Base-by-base conservation (phyloP, 2,329 filamentous ascomycete genomes). In the Thermothelomyces thermophilus region DNA sequence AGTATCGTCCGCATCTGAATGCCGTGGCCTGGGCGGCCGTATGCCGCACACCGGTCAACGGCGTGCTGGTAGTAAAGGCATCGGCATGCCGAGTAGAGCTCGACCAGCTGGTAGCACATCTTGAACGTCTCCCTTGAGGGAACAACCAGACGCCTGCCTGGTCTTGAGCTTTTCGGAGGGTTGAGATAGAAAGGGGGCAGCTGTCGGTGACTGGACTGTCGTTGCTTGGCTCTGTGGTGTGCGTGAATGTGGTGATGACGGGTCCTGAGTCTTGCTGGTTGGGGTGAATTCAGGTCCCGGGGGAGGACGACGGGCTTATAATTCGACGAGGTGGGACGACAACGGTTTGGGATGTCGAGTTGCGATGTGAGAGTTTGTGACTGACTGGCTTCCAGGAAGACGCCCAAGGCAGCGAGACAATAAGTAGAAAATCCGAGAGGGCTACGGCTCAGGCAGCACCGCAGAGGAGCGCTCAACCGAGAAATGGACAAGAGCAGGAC, bases 41-140 rank as follows among this genome's bases (percentile, higher is more conserved):
- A 88, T 31, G 80, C 75, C 42, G 82, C 74, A 65, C 90, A 95
- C 53, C 86, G 85, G 63, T 95, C 90, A 60, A 95, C 77, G 41
- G 87, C 83, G 66, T 95, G 90, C 63, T 84, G 78, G 73, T 91
- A 88, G 74, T 95, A 94, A 60, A 91, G 76, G 70, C 90, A 95
- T 56, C 83, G 80, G 76, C 90, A 95, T 49, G 85, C 87, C 48
- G 89, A 83, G 73, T 90, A 95, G 52, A 87, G 77, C 68, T 95
- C 90, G 61, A 91, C 74, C 55, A 95, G 71, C 70, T 90, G 87
- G 64, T 88, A 90, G 64, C 90, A 95, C 90, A 95, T 95, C 54
- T 58, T 74, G 63, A 42, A 28, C 5, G 24, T 36, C 35, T 43
- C 26, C 26, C 22, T 11, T 41, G 30, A 5, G 34, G 17, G 30